Conservation (phyloP, 306 rosid genomes). For the Betula pendula region DNA sequence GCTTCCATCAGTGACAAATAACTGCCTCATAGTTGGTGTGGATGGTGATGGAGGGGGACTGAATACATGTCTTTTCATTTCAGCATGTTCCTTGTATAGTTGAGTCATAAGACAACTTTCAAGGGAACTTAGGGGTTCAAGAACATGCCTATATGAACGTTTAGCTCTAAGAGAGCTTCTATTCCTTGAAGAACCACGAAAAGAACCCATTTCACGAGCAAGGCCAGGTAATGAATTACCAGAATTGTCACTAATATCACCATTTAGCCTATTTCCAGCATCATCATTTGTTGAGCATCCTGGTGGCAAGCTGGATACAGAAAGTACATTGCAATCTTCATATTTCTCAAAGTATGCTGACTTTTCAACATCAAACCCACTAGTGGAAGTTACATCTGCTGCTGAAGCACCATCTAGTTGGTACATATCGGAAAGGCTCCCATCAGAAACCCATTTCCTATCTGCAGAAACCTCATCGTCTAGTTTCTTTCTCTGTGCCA, state of each 20-base stretch:
- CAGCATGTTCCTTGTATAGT: slow-evolving; percentile 56
- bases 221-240: slow-evolving; percentile 23
- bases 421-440: slow-evolving; percentile 22
- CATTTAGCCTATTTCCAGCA: slow-evolving; percentile 27
- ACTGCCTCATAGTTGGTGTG: slow-evolving; percentile 40
- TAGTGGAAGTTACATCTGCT: slow-evolving; percentile 37
- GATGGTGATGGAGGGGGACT: slow-evolving; percentile 45
- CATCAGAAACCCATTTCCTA: slow-evolving; percentile 32
- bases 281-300: slow-evolving; percentile 27
- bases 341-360: slow-evolving; percentile 15
- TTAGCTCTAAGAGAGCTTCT: slow-evolving; percentile 50
- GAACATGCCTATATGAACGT: slow-evolving; percentile 27
- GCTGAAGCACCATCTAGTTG: slow-evolving; percentile 30
- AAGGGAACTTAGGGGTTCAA: slow-evolving; percentile 59
- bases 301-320: slow-evolving; percentile 41
- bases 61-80: slow-evolving; percentile 53
- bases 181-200: slow-evolving; percentile 38
- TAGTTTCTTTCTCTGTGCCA: slow-evolving; percentile 20
- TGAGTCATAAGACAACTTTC: slow-evolving; percentile 86
- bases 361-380: slow-evolving; percentile 37
- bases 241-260: slow-evolving; percentile 31
- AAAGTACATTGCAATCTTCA: slow-evolving; percentile 36
- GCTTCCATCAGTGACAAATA: slow-evolving; percentile 67
- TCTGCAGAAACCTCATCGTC: slow-evolving; percentile 33
- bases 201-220: slow-evolving; percentile 34